Evolutionary conservation across 345 rosid genomes (phyloP), one percentile per base, ranked within the genome.

Genomic region (Gossypium anomalum): DNA sequence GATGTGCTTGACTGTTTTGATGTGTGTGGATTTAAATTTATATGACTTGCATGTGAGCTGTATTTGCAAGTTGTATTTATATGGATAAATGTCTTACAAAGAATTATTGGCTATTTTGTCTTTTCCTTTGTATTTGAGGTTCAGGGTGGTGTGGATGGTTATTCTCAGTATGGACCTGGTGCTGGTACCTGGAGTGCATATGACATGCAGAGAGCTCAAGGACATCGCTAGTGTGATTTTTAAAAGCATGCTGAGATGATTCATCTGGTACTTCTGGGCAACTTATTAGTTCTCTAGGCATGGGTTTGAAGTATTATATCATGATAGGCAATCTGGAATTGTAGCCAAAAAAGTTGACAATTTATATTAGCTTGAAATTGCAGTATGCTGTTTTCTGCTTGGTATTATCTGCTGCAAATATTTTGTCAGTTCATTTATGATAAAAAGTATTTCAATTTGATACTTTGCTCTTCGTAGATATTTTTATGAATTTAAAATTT

Each of bases 141-240:
- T 71, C 97, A 83, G 51, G 82, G 82, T 68, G 88, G 90, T 63
- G 81, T 81, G 69, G 97, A 85, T 83, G 88, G 83, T 78, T 94
- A 85, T 79, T 86, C 93, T 68, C 94, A 88, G 29, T 94, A 86
- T 78, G 98, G 91, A 85, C 87, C 76, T 48, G 90, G 80, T 74
- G 84, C 93, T 80, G 85, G 83, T 69, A 80, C 91, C 75, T 86
- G 91, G 88, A 90, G 85, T 82, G 88, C 86, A 72, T 89, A 88
- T 78, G 93, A 90, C 78, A 78, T 80, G 78, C 93, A 88, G 72
- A 87, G 89, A 75, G 82, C 88, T 76, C 96, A 85, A 81, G 92
- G 97, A 56, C 94, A 85, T 82, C 70, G 87, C 84, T 92, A 90
- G 86, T 84, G 70, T 70, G 72, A 56, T 75, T 71, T 51, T 70